Evolutionary conservation across 176 grass and related monocot genomes (phyloP), one percentile per base, ranked within the genome.

Genomic region (Carex parvula): DNA sequence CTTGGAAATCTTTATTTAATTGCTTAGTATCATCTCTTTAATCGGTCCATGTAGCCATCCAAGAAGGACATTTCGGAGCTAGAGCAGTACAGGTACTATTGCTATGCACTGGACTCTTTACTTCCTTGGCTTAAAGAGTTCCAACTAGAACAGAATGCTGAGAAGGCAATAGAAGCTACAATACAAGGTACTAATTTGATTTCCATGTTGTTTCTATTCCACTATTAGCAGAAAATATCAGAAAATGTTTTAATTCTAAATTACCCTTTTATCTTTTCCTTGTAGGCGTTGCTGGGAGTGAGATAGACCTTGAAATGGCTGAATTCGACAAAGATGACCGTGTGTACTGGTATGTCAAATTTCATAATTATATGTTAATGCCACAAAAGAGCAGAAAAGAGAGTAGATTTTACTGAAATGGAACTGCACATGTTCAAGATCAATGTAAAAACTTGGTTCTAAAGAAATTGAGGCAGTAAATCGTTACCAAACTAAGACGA

Each of bases 71-170:
- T 97, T 50, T 79, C 86, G 20, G 18, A 87, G 55, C 78, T 85
- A 74, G 90, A 89, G 57, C 26, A 85, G 87, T 58, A 82, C n/a
- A 60, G 33, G 63, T 89, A 90, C 81, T 89, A 79, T 72, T 83
- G 33, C 73, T 87, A 85, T 90, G 71, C 80, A 33, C 42, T 90
- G 60, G 5, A 35, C 6, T 82, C 79, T 39, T 52, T 97, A 70
- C 79, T 94, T 73, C 92, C 94, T 70, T 94, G 92, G 89, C 50
- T 94, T 64, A 91, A 86, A 83, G 72, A 92, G 46, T 46, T 97
- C 30, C 82, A 8, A 61, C 79, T 62, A 53, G 88, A 97, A 30
- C 94, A 91, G 58, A 83, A 39, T 73, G 42, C 67, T 30, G 94
- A 97, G 82, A 97, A 85, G 85, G 71, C 88, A 85, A 48, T 92